phyloP scores from a whole-genome alignment of 768 basidiomycete species.

The Suillus sp. region DNA sequence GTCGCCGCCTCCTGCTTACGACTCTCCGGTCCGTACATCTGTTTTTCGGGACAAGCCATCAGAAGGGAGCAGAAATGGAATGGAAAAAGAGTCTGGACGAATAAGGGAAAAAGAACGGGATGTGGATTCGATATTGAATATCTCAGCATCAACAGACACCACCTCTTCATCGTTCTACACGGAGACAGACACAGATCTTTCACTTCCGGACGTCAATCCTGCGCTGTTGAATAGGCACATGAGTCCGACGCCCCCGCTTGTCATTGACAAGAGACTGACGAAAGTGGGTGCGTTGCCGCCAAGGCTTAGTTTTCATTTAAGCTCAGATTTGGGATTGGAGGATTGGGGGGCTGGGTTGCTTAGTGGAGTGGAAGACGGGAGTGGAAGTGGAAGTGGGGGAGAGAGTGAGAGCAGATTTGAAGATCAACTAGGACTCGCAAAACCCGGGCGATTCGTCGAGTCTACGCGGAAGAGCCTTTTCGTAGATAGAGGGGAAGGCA shows the following conservation, averaged over 20 bases:
- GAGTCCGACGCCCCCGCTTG: slow-evolving; percentile 34
- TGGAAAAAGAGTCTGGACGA: slow-evolving; percentile 13
- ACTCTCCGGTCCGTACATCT: slow-evolving; percentile 23
- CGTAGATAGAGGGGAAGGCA: slow-evolving; percentile 14
- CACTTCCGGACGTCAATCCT: slow-evolving; percentile 14
- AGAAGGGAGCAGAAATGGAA: neutral
- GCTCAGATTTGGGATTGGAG: slow-evolving; percentile 43
- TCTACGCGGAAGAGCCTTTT: slow-evolving; percentile 6
- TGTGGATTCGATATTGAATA: slow-evolving; percentile 31
- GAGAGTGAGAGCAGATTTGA: neutral
- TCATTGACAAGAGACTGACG: slow-evolving; percentile 29
- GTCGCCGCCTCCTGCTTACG: slow-evolving; percentile 54
- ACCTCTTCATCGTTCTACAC: slow-evolving; percentile 22
- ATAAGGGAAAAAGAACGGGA: slow-evolving; percentile 8
- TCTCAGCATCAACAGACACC: slow-evolving; percentile 14
- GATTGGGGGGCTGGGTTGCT: slow-evolving; percentile 59
- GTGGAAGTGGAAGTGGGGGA: slow-evolving; percentile 17
- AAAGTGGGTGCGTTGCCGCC: slow-evolving; percentile 40
- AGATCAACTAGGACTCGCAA: neutral
- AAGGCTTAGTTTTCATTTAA: slow-evolving; percentile 54
- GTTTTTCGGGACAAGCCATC: slow-evolving; percentile 22
- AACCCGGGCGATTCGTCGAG: neutral
- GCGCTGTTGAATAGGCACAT: slow-evolving; percentile 13
- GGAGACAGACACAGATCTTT: neutral
- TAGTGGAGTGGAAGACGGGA: slow-evolving; percentile 46